These are phyloP conservation scores for Achaetomiella virescens DNA, from an alignment of 495 filamentous ascomycete species.

Conservation along the genomic window DNA sequence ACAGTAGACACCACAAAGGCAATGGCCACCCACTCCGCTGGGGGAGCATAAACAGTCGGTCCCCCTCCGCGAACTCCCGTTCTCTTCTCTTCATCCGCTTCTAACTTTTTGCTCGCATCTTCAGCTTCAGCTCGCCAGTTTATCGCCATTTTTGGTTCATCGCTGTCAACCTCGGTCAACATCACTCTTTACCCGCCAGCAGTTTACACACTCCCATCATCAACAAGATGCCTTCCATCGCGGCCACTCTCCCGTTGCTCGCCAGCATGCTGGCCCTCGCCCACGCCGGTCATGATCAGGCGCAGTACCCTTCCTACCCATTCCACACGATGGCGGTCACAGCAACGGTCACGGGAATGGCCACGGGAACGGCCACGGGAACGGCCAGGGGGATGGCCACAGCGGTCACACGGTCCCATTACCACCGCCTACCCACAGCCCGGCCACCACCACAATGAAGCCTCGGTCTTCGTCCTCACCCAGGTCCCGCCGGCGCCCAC, in stretches of 20 bases:
- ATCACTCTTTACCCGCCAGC: background rate
- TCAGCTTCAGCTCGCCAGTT: background rate
- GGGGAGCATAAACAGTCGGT: background rate
- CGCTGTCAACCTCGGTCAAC: background rate
- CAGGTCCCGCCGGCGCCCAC: background rate
- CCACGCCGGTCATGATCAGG: background rate
- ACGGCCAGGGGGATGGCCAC: background rate
- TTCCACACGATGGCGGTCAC: background rate
- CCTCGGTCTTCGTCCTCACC: background rate
- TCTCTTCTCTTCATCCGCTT: background rate
- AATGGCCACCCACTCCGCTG: background rate
- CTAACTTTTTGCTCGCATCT: constrained; percentile 1
- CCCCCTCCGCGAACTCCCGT: background rate
- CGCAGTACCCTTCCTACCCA: background rate
- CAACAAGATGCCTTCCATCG: constrained; percentile 7
- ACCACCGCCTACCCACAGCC: background rate
- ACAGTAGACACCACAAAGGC: background rate
- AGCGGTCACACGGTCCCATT: background rate
- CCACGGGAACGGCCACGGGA: background rate
- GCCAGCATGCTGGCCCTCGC: constrained; percentile 6
- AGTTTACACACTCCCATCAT: background rate
- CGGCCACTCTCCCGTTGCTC: background rate
- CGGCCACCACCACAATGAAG: background rate
- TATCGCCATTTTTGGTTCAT: constrained; percentile 4
- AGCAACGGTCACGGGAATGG: no score